phyloP scores from a whole-genome alignment of 176 grass and related monocot species.

The Cenchrus fungigraminus region DNA sequence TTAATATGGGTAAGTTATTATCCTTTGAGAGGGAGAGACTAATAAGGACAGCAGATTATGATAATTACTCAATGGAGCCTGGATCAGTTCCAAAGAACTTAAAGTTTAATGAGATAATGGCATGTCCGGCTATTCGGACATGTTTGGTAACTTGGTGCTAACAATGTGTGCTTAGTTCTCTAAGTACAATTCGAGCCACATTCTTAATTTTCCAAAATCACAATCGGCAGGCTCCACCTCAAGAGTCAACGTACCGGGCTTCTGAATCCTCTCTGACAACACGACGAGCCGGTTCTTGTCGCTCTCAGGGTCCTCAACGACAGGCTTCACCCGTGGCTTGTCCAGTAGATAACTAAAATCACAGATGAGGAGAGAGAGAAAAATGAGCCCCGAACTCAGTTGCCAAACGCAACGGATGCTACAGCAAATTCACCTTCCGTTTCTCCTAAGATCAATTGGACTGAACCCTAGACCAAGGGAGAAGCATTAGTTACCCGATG shows the following conservation, averaged over 20 bases:
- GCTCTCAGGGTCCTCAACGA: slow-evolving; percentile 73
- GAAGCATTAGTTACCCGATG: slow-evolving; percentile 61
- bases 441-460: background rate
- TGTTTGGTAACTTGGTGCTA: background rate
- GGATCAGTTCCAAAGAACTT: background rate
- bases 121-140: background rate
- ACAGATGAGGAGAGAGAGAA: background rate
- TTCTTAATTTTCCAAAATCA: background rate
- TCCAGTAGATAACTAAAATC: slow-evolving; percentile 66
- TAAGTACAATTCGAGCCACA: background rate
- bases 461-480: slow-evolving; percentile 10
- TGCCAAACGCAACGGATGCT: background rate
- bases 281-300: slow-evolving; percentile 75
- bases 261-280: slow-evolving; percentile 90
- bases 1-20: background rate
- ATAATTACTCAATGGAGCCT: background rate
- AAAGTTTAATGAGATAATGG: background rate
- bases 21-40: background rate
- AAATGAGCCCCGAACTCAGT: background rate
- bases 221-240: background rate
- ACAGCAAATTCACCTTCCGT: background rate
- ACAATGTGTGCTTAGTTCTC: background rate
- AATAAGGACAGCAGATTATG: slow-evolving; percentile 20
- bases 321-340: slow-evolving; percentile 81
- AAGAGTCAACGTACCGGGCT: slow-evolving; percentile 49